Conservation (phyloP, 2,329 filamentous ascomycete genomes). For the Fusarium secorum region DNA sequence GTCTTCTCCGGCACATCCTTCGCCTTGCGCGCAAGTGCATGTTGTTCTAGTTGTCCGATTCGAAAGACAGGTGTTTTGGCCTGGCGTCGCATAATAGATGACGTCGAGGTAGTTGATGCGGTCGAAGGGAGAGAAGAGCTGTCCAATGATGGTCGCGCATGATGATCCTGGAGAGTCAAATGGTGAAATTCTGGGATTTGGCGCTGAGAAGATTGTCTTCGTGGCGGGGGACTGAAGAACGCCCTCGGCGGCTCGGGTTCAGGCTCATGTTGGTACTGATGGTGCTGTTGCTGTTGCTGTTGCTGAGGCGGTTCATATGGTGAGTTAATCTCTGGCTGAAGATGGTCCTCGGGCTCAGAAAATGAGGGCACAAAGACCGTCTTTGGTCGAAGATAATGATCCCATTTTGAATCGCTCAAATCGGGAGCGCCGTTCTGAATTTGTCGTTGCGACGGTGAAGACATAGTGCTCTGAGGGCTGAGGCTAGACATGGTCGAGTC, state of each 20-base stretch:
- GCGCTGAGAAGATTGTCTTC: slow-evolving; percentile 28
- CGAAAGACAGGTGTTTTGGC: slow-evolving; percentile 61
- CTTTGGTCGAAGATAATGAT: slow-evolving; percentile 39
- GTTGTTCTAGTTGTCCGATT: slow-evolving; percentile 58
- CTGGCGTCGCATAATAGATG: slow-evolving; percentile 52
- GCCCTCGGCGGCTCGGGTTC: slow-evolving; percentile 17
- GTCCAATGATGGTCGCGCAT: slow-evolving; percentile 38
- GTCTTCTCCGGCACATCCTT: slow-evolving; percentile 44
- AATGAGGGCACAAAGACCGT: slow-evolving; percentile 30
- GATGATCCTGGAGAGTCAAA: slow-evolving; percentile 31
- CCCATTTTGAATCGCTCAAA: slow-evolving; percentile 43
- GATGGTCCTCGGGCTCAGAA: slow-evolving; percentile 25
- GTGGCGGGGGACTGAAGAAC: slow-evolving; percentile 17
- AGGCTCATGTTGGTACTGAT: not conserved
- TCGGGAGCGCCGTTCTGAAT: slow-evolving; percentile 37
- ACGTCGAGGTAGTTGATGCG: slow-evolving; percentile 47
- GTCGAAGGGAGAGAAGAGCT: slow-evolving; percentile 41
- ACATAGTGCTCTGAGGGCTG: slow-evolving; percentile 22
- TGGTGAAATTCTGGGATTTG: slow-evolving; percentile 41
- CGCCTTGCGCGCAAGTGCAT: slow-evolving; percentile 33
- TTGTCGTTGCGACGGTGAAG: slow-evolving; percentile 32
- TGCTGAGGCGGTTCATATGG: not conserved
- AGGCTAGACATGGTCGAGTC: slow-evolving; percentile 38
- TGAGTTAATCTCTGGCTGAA: slow-evolving; percentile 7
- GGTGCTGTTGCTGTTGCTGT: not conserved